These are phyloP conservation scores for Fusarium redolens DNA, from an alignment of 2,329 filamentous ascomycete species.

Conservation along the genomic window DNA sequence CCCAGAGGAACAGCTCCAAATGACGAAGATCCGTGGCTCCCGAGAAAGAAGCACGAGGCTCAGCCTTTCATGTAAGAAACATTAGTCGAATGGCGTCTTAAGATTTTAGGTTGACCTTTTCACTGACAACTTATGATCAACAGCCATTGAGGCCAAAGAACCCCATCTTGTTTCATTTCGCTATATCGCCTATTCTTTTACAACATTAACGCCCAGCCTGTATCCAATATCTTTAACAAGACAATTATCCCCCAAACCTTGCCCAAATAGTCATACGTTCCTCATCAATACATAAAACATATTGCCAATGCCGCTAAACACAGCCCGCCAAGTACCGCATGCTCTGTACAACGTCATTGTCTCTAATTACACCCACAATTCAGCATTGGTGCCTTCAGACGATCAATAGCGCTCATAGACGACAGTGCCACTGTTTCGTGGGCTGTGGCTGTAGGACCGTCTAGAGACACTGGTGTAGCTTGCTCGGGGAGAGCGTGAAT, in stretches of 20 bases:
- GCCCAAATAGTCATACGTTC: conserved; percentile 10
- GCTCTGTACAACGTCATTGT: conserved; percentile 27
- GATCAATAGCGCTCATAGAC: conserved; percentile 36
- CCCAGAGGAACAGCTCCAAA: neutral
- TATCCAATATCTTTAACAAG: conserved; percentile 6
- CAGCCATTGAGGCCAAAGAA: conserved; percentile 1
- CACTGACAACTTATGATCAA: neutral
- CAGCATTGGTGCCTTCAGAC: neutral
- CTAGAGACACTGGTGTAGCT: conserved; percentile 57
- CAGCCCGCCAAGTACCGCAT: conserved; percentile 19
- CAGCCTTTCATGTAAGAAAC: neutral
- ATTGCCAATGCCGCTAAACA: conserved; percentile 32
- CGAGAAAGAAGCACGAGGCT: conserved; percentile 5
- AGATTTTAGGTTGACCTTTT: neutral
- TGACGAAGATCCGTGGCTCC: conserved; percentile 30
- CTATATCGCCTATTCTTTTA: neutral
- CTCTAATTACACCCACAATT: neutral
- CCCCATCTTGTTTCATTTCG: neutral
- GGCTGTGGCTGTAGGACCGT: conserved; percentile 54
- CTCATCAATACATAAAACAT: conserved; percentile 23
- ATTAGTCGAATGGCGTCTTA: conserved; percentile 4
- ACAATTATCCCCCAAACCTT: neutral
- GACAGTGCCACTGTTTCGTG: conserved; percentile 56
- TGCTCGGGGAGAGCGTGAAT: conserved; percentile 53
- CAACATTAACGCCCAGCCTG: conserved; percentile 25